Conservation (phyloP, 176 grass and related monocot species). For the Ananas comosus region DNA sequence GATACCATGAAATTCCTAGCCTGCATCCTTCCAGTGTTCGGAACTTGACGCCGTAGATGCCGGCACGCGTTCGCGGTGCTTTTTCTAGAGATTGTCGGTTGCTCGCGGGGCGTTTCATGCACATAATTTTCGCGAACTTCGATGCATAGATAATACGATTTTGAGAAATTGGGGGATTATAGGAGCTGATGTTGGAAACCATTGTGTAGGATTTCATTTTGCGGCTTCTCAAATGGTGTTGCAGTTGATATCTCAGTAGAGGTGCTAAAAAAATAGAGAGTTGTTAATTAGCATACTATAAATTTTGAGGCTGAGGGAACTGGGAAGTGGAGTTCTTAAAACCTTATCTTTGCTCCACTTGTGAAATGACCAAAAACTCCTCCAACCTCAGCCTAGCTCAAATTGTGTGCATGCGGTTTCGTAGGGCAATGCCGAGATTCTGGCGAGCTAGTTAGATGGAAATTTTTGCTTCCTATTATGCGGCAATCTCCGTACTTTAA, state of each 20-base stretch:
- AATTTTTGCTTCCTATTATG: no score
- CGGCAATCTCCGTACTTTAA: no score
- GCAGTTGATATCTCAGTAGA: background rate
- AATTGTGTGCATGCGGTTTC: background rate
- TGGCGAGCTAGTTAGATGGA: no score
- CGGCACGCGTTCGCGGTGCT: background rate
- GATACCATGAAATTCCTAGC: slow-evolving; percentile 77
- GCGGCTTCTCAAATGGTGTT: background rate
- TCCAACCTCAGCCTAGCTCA: background rate
- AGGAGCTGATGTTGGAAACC: slow-evolving; percentile 12
- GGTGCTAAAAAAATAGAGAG: background rate
- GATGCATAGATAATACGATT: background rate
- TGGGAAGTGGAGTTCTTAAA: background rate
- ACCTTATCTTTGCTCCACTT: slow-evolving; percentile 1
- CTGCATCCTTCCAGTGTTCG: slow-evolving; percentile 57
- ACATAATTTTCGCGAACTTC: background rate
- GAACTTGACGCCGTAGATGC: slow-evolving; percentile 36
- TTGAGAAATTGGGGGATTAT: slow-evolving; percentile 17
- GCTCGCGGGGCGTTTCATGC: background rate
- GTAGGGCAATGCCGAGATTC: background rate
- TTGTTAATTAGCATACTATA: background rate
- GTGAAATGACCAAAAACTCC: background rate
- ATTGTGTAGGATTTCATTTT: background rate
- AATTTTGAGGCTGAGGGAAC: background rate
- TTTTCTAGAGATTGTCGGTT: slow-evolving; percentile 23